Evolutionary conservation across 768 basidiomycete genomes (phyloP).

Genomic region (Lactarius quietus): DNA sequence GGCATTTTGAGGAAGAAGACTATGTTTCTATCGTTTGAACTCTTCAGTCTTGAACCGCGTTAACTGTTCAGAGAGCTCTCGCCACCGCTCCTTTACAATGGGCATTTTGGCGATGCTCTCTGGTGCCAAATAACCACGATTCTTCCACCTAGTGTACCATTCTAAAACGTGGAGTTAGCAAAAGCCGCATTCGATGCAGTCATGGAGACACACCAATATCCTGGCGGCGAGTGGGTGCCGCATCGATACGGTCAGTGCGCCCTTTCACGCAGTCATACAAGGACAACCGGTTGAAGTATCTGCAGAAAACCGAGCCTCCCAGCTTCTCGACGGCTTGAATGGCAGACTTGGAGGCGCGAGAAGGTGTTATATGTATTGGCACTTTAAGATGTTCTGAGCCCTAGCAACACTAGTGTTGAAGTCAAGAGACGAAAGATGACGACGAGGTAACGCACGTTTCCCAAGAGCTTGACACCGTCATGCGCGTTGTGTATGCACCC

Average conservation of each 20-base stretch:
- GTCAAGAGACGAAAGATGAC: conserved; percentile 4
- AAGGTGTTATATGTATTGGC: conserved; percentile 76
- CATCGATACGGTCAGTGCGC: conserved; percentile 62
- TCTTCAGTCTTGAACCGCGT: conserved; percentile 45
- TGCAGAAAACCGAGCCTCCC: conserved; percentile 84
- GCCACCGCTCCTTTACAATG: conserved; percentile 69
- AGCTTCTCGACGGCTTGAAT: conserved; percentile 77
- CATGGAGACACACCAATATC: conserved; percentile 65
- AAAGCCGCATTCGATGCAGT: not conserved
- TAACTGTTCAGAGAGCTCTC: conserved; percentile 56
- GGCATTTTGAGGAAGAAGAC: not conserved
- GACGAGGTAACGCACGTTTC: conserved; percentile 51
- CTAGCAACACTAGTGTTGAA: conserved; percentile 35
- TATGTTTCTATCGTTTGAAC: conserved; percentile 32
- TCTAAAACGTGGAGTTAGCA: conserved; percentile 39
- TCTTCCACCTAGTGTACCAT: conserved; percentile 72
- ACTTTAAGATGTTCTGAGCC: conserved; percentile 62
- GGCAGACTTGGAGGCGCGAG: conserved; percentile 83
- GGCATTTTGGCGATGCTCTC: conserved; percentile 56
- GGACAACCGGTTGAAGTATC: conserved; percentile 86
- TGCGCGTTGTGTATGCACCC: conserved; percentile 86
- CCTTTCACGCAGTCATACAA: conserved; percentile 76
- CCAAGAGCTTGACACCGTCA: conserved; percentile 90
- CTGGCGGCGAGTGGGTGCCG: conserved; percentile 79
- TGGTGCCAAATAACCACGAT: conserved; percentile 72